Evolutionary conservation across 2,329 filamentous ascomycete genomes (phyloP), one percentile per base, ranked within the genome.

Genomic region (Corinectria fuckeliana): DNA sequence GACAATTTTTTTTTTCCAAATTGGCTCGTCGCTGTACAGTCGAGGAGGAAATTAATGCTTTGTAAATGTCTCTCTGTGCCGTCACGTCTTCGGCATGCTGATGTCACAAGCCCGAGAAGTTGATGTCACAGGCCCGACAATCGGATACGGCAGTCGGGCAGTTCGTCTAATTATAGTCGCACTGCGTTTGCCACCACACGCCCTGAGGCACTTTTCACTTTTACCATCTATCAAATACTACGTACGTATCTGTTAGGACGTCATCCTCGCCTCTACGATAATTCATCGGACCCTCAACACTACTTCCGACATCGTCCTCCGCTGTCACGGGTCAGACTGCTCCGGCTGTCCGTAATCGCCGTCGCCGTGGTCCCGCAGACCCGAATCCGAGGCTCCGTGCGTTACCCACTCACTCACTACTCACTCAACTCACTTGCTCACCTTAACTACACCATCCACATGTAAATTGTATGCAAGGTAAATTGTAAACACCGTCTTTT

Each of bases 241-340:
- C n/a, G n/a, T n/a, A n/a, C n/a, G n/a, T n/a, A n/a, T 38, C 45
- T 50, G 66, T 55, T 59, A 63, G 58, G 32, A 36, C 45, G 56
- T 55, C 50, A 50, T 48, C 32, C 9, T 45, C n/a, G 42, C 42
- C 61, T 54, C 54, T 44, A 69, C 67, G 67, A 70, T 67, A 70
- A 70, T 70, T 63, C 58, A 60, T 58, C 67, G 67, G 67, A 68
- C 30, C 56, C 26, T 50, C 26, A 34, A 41, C 26, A 41, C n/a
- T 7, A 5, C 5, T 16, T 28, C 54, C 36, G 39, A 14, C 26
- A 44, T 57, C 41, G 32, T 54, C 62, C 52, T 54, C 21, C 26
- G 21, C 36, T 30, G 23, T 45, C 59, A 59, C 60, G 55, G 61
- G 60, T n/a, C n/a, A n/a, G n/a, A n/a, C 63, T 52, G 50, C 56